These are phyloP conservation scores for Didymosphaeria variabile DNA, from an alignment of 2,329 filamentous ascomycete genomes.

Conservation along the genomic window DNA sequence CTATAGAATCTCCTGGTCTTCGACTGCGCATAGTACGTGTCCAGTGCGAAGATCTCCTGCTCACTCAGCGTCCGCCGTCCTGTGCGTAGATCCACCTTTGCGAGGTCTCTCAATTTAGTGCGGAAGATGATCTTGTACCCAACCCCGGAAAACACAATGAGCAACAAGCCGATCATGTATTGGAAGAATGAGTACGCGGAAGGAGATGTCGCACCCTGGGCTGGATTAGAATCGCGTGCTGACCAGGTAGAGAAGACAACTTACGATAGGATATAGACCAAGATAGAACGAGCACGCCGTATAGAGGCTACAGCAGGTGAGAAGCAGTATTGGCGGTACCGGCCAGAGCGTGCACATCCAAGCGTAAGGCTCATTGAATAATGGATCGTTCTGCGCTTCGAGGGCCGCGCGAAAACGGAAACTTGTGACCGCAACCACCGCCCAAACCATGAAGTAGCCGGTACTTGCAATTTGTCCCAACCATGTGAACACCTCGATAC, in stretches of 20 bases:
- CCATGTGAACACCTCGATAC: slow-evolving; percentile 38
- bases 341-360: slow-evolving; percentile 43
- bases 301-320: slow-evolving; percentile 24
- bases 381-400: slow-evolving; percentile 33
- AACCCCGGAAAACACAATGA: slow-evolving; percentile 4
- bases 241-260: background rate
- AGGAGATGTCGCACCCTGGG: slow-evolving; percentile 1
- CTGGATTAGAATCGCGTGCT: background rate
- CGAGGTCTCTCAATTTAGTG: slow-evolving; percentile 1
- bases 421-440: slow-evolving; percentile 44
- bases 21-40: slow-evolving; percentile 9
- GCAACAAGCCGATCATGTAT: slow-evolving; percentile 12
- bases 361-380: slow-evolving; percentile 39
- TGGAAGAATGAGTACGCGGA: slow-evolving; percentile 15
- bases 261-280: slow-evolving; percentile 8
- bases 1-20: slow-evolving; percentile 1
- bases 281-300: slow-evolving; percentile 15
- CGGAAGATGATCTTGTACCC: slow-evolving; percentile 13
- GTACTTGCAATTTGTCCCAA: slow-evolving; percentile 41
- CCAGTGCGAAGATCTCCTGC: slow-evolving; percentile 12
- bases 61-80: slow-evolving; percentile 7
- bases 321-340: slow-evolving; percentile 37
- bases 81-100: slow-evolving; percentile 6
- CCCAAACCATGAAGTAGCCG: slow-evolving; percentile 47
- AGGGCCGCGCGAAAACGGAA: slow-evolving; percentile 44